Evolutionary conservation across 2,329 filamentous ascomycete species (phyloP), one percentile per base, ranked within the genome.

Genomic region (Cladophialophora immunda): DNA sequence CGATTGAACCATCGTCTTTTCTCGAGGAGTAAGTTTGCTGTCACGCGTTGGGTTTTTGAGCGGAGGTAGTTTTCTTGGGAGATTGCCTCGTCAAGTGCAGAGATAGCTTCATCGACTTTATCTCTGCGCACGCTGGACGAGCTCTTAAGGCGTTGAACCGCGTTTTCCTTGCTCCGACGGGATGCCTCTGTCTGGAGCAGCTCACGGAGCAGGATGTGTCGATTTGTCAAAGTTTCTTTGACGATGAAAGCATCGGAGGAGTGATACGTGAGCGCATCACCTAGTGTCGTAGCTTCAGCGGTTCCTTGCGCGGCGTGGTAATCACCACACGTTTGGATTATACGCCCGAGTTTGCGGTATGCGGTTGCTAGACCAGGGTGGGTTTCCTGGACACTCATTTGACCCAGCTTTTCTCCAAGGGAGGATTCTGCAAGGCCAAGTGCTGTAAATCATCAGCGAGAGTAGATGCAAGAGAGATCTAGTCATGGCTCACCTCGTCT

Each of bases 41-140:
- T 98, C 9, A 99, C 94, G 56, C 92, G 88, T 68, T 93, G 89
- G 0, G 93, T 96, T 81, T 97, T 97, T 73, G 92, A 88, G 68
- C 88, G 87, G 27, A 99, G 87, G 74, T 93, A 92, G 15, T 89
- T 83, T 80, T 99, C 95, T 72, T 92, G 89, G 70, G 87, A 89
- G 63, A 91, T 87, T 3, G 95, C 95, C 76, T 98, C 95, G 70
- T 97, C 93, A 4, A 98, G 86, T 4, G 93, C 87, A 19, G 89
- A 86, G 75, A 99, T 96, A n/a, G 95, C 95, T 80, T 99, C 95
- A 77, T 99, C 95, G 30, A 98, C 95, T 81, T 98, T 99, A 76
- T 99, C 95, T 38, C 91, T 87, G 69, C 93, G 91, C 38, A 99
- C 94, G 65, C 89, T 95, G 17, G 92, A 91, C 78, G 89, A 93